Percentiles rank a stretch among this genome's conserved stretches.
Evolutionary conservation across 2,329 filamentous ascomycete genomes (phyloP).

Genomic region (Hortaea sp.): DNA sequence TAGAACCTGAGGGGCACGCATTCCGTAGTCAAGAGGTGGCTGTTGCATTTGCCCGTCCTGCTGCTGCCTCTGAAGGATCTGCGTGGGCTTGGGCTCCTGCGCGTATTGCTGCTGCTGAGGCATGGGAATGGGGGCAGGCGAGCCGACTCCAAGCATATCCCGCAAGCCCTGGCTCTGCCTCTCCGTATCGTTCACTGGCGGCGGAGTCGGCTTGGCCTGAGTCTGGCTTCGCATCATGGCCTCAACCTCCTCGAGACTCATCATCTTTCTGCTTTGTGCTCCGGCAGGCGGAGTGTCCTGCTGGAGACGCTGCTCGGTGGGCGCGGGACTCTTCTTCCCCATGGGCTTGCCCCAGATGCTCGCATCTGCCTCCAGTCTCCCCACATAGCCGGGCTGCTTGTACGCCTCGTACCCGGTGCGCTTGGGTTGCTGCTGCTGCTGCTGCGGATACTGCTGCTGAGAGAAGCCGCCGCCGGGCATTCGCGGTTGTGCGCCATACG

Average conservation of each 20-base stretch:
- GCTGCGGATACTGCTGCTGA: constrained; percentile 23
- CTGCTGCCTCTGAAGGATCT: constrained; percentile 42
- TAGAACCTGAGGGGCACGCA: constrained; percentile 29
- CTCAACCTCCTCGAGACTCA: constrained; percentile 96
- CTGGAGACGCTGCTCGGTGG: constrained; percentile 12
- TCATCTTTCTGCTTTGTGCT: constrained; percentile 58
- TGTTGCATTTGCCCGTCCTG: constrained; percentile 17
- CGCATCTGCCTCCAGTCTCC: constrained; percentile 84
- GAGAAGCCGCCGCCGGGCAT: constrained; percentile 36
- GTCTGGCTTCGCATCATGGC: constrained; percentile 63
- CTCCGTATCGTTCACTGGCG: constrained; percentile 13
- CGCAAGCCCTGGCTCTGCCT: constrained; percentile 24
- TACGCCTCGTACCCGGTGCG: constrained; percentile 89
- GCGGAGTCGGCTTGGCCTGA: constrained; percentile 42
- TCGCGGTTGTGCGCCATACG: constrained; percentile 45
- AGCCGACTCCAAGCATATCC: constrained; percentile 24
- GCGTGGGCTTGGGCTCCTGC: constrained; percentile 23
- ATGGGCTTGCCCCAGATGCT: constrained; percentile 80
- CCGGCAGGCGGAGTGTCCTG: constrained; percentile 19
- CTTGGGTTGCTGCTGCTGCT: constrained; percentile 48
- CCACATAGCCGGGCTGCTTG: constrained; percentile 69
- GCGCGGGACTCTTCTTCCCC: constrained; percentile 36
- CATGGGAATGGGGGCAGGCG: constrained; percentile 10
- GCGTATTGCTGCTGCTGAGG: constrained; percentile 16
- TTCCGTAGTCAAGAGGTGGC: constrained; percentile 16